phyloP scores from a whole-genome alignment of 2,329 filamentous ascomycete species.

The Colletotrichum cordylinicola region DNA sequence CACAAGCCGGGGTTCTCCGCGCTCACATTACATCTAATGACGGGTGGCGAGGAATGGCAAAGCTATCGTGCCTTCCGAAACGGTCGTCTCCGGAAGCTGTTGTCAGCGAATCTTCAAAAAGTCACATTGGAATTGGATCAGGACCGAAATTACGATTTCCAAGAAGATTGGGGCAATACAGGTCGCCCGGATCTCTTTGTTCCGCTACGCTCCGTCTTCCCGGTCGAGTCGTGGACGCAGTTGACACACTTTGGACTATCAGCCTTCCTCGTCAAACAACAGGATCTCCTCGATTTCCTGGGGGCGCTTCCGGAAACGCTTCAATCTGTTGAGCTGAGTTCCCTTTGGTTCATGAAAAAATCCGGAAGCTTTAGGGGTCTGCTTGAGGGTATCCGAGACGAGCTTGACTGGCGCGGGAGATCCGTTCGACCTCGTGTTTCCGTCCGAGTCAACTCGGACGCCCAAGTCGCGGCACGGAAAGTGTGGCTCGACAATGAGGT shows the following conservation, averaged over 20 bases:
- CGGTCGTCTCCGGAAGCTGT: slow-evolving; percentile 22
- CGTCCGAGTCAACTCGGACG: background rate
- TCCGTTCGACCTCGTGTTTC: background rate
- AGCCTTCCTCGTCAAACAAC: slow-evolving; percentile 27
- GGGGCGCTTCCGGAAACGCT: slow-evolving; percentile 29
- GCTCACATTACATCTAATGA: slow-evolving; percentile 30
- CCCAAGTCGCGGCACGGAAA: background rate
- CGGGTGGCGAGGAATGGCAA: slow-evolving; percentile 3
- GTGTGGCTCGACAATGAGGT: slow-evolving; percentile 15
- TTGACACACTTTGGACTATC: slow-evolving; percentile 37
- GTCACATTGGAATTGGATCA: slow-evolving; percentile 28
- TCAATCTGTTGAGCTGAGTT: slow-evolving; percentile 37
- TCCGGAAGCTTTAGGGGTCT: slow-evolving; percentile 11
- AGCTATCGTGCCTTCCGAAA: slow-evolving; percentile 19
- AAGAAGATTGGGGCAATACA: background rate
- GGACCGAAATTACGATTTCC: background rate
- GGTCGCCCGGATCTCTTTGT: slow-evolving; percentile 2
- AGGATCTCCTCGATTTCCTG: slow-evolving; percentile 33
- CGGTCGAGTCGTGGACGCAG: slow-evolving; percentile 29
- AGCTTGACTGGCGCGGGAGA: slow-evolving; percentile 22
- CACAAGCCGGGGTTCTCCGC: slow-evolving; percentile 29
- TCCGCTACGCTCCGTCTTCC: slow-evolving; percentile 33
- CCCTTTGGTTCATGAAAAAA: slow-evolving; percentile 29
- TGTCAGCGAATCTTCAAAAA: slow-evolving; percentile 26
- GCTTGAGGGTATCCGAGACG: slow-evolving; percentile 25